Base-by-base conservation (phyloP, 1,284 basidiomycete genomes). In the Puccinia triticina region DNA sequence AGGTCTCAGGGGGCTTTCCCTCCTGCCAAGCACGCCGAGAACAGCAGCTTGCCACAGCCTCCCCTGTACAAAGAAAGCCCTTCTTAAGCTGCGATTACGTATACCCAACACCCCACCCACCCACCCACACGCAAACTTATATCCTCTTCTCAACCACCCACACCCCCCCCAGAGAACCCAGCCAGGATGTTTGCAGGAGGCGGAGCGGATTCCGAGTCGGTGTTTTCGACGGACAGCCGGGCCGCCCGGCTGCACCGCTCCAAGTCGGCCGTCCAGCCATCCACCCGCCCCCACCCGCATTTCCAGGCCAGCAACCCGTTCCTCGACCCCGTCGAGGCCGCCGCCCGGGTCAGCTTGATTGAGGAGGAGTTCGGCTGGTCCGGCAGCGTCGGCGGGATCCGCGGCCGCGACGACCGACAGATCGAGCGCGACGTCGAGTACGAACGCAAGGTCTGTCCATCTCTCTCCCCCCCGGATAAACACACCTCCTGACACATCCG, bases 281-380 rank as follows among this genome's bases (percentile, higher is more conserved):
- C 61, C 53, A 29, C 26, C 4, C 2, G 26, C n/a, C 3, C 69
- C 32, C 64, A 48, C 8, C 32, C 37, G 37, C 43, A 48, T 8
- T 57, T 75, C 32, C 57, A 40, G n/a, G 43, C 64, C 23, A 77
- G 46, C 59, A 72, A 72, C 23, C 66, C 77, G 1, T 69, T 79
- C 29, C 32, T 69, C 46, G 77, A 79, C 18, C 46, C 66, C 16
- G 34, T 55, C 48, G 32, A 79, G 59, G 37, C 64, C 7, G 64
- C 66, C 26, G 50, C 64, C 32, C 43, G 67, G 26, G 48, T 72
- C 50, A 50, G 43, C 23, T 16, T 79, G 21, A 57, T 69, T 37
- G 78, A 81, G n/a, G 78, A 81, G 29, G 71, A 73, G 53, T 81
- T 81, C 55, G 78, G 78, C 43, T 81, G 78, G 78, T 73, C 69